phyloP scores from a whole-genome alignment of 2,329 filamentous ascomycete species.

The Monilinia polystroma region DNA sequence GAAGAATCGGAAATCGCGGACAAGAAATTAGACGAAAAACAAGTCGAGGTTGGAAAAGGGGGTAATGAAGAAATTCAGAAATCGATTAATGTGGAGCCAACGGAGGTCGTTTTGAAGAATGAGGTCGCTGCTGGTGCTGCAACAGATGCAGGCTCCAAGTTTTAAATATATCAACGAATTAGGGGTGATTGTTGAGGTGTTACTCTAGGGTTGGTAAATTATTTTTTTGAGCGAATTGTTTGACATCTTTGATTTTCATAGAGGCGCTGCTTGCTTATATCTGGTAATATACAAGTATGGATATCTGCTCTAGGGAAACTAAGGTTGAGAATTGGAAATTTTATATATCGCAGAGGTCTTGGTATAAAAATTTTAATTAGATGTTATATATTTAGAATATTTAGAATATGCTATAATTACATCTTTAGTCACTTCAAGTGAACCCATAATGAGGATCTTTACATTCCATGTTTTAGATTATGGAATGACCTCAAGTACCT shows the following conservation, averaged over 20 bases:
- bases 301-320: no score
- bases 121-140: not conserved
- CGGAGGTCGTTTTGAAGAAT: conserved; percentile 32
- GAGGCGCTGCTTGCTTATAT: not conserved
- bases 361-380: no score
- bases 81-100: conserved; percentile 23
- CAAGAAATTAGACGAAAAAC: conserved; percentile 9
- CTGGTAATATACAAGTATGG: no score
- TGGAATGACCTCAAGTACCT: no score
- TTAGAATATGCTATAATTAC: no score
- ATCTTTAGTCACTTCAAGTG: no score
- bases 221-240: no score
- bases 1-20: conserved; percentile 22
- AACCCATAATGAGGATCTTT: no score
- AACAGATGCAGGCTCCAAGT: not conserved
- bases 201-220: not conserved
- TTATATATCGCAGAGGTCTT: no score
- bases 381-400: no score
- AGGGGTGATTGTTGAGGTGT: not conserved
- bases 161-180: not conserved
- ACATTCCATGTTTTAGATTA: no score
- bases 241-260: not conserved
- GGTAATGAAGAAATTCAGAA: conserved; percentile 13
- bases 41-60: conserved; percentile 1
- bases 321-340: no score